These are phyloP conservation scores for Fusarium sp. DNA, from an alignment of 2,329 filamentous ascomycete genomes.

Conservation along the genomic window DNA sequence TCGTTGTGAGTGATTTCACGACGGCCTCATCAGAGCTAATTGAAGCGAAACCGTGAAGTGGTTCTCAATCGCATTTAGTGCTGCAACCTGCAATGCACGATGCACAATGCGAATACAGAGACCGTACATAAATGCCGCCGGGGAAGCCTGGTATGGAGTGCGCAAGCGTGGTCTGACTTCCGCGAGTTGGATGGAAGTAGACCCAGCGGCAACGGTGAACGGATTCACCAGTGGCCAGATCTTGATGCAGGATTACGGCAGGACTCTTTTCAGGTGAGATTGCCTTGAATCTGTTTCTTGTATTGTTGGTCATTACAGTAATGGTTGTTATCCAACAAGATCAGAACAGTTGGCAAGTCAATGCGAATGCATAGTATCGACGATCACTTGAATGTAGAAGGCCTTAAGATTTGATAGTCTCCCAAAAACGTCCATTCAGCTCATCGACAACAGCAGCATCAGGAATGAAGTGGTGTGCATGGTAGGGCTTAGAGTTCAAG, in stretches of 20 bases:
- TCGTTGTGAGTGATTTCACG: neutral
- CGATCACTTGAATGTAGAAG: slow-evolving; percentile 3
- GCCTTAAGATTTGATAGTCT: neutral
- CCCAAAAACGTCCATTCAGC: slow-evolving; percentile 12
- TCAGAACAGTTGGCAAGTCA: slow-evolving; percentile 22
- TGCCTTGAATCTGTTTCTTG: slow-evolving; percentile 1
- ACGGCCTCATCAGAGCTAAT: slow-evolving; percentile 4
- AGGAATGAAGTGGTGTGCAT: slow-evolving; percentile 33
- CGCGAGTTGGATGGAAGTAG: slow-evolving; percentile 33
- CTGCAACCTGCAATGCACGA: slow-evolving; percentile 30
- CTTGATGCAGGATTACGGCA: slow-evolving; percentile 39
- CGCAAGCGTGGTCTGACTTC: slow-evolving; percentile 43
- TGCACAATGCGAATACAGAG: slow-evolving; percentile 19
- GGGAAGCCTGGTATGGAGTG: slow-evolving; percentile 34
- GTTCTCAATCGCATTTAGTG: neutral
- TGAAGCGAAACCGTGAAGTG: neutral
- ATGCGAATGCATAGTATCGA: neutral
- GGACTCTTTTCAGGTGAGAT: slow-evolving; percentile 26
- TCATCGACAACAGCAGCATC: slow-evolving; percentile 9
- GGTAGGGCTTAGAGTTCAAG: slow-evolving; percentile 7
- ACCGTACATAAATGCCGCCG: slow-evolving; percentile 24
- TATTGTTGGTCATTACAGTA: neutral
- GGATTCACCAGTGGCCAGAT: slow-evolving; percentile 43
- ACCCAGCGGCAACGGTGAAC: slow-evolving; percentile 14
- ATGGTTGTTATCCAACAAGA: neutral